A percentile compares a stretch with the other conserved stretches of the same genome.
Conservation (phyloP, 2,329 filamentous ascomycete genomes). For the Acrocalymma vagum region DNA sequence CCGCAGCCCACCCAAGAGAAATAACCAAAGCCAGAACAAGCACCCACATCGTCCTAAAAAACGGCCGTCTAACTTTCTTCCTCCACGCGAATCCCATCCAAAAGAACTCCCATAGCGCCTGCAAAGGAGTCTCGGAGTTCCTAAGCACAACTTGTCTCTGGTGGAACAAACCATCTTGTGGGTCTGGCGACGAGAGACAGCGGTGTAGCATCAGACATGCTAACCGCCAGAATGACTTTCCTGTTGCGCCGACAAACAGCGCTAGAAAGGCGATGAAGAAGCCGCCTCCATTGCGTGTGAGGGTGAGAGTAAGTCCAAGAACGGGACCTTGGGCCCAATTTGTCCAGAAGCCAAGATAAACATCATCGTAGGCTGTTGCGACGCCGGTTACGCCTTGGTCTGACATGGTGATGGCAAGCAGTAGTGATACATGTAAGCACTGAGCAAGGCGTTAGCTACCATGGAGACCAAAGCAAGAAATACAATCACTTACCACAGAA, state of each 20-base stretch:
- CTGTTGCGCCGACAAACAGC: conserved; percentile 35
- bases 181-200: conserved; percentile 4
- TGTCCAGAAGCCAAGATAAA: conserved; percentile 42
- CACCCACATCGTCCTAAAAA: background rate
- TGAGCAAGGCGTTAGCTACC: too few species aligned
- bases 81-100: conserved; percentile 16
- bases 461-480: too few species aligned
- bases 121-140: conserved; percentile 21
- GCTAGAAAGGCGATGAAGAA: conserved; percentile 42
- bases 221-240: conserved; percentile 33
- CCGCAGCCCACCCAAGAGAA: conserved; percentile 22
- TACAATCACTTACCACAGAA: too few species aligned
- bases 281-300: conserved; percentile 28
- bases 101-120: conserved; percentile 2
- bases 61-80: too few species aligned
- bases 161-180: conserved; percentile 32
- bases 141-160: conserved; percentile 38
- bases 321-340: conserved; percentile 41
- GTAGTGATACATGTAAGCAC: too few species aligned
- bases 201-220: conserved; percentile 32
- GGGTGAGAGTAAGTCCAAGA: conserved; percentile 38
- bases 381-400: too few species aligned
- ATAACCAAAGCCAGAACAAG: background rate
- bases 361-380: too few species aligned
- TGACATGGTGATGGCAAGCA: too few species aligned